These are phyloP conservation scores for Crithidia bombi DNA, from an alignment of 208 protist genomes.

Conservation along the genomic window DNA sequence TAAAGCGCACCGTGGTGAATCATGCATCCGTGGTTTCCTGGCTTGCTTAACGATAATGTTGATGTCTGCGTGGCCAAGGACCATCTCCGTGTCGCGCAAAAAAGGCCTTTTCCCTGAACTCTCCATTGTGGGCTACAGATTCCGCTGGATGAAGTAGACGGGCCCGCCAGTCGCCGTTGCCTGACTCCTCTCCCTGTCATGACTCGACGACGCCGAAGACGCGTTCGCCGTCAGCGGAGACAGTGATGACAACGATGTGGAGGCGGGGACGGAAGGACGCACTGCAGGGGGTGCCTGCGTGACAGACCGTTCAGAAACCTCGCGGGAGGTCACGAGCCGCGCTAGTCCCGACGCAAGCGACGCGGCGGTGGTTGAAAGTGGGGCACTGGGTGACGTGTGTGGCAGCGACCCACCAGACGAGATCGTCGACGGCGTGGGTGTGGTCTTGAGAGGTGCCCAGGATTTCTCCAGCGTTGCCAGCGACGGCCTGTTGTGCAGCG, in stretches of 20 bases:
- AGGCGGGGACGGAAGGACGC: not conserved
- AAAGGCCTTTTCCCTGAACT: no score
- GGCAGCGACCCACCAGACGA: no score
- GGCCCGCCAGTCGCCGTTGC: not conserved
- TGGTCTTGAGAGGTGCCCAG: no score
- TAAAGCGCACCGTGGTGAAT: no score
- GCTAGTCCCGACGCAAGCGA: not conserved
- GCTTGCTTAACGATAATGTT: no score
- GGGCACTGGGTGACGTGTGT: not conserved
- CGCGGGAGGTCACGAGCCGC: not conserved
- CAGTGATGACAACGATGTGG: not conserved
- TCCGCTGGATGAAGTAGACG: constrained; percentile 4
- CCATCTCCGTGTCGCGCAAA: no score
- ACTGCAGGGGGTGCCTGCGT: constrained; percentile 10
- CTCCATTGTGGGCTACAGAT: no score
- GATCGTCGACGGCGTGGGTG: no score
- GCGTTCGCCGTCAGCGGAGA: not conserved
- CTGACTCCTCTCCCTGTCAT: not conserved
- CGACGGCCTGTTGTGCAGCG: no score
- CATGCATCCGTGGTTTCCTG: no score
- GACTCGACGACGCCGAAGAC: not conserved
- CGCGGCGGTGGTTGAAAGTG: not conserved
- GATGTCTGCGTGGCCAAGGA: no score
- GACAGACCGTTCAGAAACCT: not conserved
- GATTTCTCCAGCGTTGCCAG: no score